Evolutionary conservation across 2,329 filamentous ascomycete species (phyloP).

Genomic region (Didymella segeticola): DNA sequence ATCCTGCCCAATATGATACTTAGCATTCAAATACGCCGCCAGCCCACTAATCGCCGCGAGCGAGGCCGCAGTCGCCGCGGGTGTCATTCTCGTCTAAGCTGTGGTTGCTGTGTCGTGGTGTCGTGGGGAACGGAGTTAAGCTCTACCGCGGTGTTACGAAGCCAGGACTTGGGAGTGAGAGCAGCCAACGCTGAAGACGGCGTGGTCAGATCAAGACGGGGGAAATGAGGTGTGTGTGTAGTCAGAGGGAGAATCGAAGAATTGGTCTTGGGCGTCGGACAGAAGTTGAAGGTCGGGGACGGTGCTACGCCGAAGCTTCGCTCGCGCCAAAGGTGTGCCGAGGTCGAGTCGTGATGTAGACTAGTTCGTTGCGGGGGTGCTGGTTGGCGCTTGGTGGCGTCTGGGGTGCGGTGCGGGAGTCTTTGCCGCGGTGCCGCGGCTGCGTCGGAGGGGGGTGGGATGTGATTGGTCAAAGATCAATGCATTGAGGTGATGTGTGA

Average conservation of each 20-base stretch:
- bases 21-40: constrained; percentile 70
- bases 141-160: too few species aligned
- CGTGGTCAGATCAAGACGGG: too few species aligned
- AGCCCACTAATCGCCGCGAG: constrained; percentile 45
- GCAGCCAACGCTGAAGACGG: too few species aligned
- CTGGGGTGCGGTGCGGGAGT: constrained; percentile 8
- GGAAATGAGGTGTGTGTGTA: too few species aligned
- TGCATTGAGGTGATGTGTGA: too few species aligned
- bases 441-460: background rate
- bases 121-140: too few species aligned
- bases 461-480: too few species aligned
- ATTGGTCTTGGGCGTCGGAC: too few species aligned
- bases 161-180: too few species aligned
- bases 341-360: constrained; percentile 24
- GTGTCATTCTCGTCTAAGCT: constrained; percentile 21
- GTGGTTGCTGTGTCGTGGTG: too few species aligned
- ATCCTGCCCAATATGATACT: constrained; percentile 70
- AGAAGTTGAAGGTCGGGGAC: background rate
- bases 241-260: too few species aligned
- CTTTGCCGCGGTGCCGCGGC: background rate
- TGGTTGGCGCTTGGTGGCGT: constrained; percentile 9
- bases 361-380: constrained; percentile 23
- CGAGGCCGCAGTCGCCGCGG: constrained; percentile 34
- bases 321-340: constrained; percentile 23
- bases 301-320: background rate